phyloP scores from a whole-genome alignment of 306 rosid species.

The Prunus padus region DNA sequence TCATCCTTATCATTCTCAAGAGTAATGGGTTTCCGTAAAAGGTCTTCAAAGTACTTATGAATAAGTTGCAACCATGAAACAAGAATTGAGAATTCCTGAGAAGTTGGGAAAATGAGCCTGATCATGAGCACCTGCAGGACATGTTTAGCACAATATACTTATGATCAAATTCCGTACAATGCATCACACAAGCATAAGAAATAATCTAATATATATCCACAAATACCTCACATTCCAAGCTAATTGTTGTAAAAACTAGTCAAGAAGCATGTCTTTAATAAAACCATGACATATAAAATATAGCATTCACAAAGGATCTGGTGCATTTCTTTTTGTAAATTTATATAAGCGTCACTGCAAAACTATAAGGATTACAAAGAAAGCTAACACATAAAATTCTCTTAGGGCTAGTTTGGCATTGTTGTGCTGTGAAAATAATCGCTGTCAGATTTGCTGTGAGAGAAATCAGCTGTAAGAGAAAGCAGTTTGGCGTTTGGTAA shows the following conservation, averaged over 20 bases:
- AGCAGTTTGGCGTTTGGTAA: no score
- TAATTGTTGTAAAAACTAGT: not conserved
- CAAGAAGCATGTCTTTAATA: not conserved
- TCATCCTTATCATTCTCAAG: constrained; percentile 43
- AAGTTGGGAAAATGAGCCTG: constrained; percentile 58
- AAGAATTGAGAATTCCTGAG: constrained; percentile 38
- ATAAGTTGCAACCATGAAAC: constrained; percentile 74
- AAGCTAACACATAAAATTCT: not conserved
- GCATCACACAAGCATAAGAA: not conserved
- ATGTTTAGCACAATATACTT: constrained; percentile 16
- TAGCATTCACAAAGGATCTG: not conserved
- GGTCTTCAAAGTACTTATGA: constrained; percentile 52
- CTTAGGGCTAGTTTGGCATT: no score
- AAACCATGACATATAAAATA: not conserved
- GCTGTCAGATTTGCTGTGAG: no score
- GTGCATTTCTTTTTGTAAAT: not conserved
- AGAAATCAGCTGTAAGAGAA: no score
- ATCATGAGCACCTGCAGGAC: constrained; percentile 68
- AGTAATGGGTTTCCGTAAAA: constrained; percentile 45
- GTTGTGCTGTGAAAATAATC: no score
- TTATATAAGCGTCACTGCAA: not conserved
- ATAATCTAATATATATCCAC: not conserved
- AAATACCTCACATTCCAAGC: not conserved
- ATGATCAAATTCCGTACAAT: not conserved
- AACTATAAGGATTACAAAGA: not conserved